These are phyloP conservation scores for Heterobasidion annosum DNA, from an alignment of 1,284 basidiomycete genomes.

Conservation along the genomic window DNA sequence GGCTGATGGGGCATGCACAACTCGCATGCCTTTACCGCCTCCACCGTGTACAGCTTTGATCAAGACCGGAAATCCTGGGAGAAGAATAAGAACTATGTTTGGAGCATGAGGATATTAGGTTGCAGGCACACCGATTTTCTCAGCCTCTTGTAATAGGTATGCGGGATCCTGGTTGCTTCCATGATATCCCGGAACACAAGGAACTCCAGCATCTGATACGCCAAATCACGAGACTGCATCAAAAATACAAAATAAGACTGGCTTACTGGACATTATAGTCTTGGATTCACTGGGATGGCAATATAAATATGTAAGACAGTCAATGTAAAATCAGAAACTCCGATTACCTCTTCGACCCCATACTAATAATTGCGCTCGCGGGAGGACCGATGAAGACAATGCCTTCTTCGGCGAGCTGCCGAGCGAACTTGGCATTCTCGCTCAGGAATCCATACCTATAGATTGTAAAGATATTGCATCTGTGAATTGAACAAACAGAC, in stretches of 20 bases:
- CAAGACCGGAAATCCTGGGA: slow-evolving; percentile 76
- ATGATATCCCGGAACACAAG: slow-evolving; percentile 91
- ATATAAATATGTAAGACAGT: neutral
- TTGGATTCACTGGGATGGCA: slow-evolving; percentile 58
- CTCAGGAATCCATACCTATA: slow-evolving; percentile 84
- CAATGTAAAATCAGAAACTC: neutral
- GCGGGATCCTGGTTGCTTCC: slow-evolving; percentile 63
- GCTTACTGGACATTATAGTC: slow-evolving; percentile 80
- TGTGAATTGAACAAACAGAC: neutral
- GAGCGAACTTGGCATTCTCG: slow-evolving; percentile 88
- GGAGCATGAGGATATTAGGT: neutral
- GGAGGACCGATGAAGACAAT: slow-evolving; percentile 96
- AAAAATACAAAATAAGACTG: neutral
- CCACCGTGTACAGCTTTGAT: slow-evolving; percentile 97
- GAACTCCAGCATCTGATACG: slow-evolving; percentile 70
- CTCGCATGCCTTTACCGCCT: slow-evolving; percentile 96
- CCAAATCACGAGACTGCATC: neutral
- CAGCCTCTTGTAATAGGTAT: slow-evolving; percentile 56
- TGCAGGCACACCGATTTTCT: slow-evolving; percentile 54
- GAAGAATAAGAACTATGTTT: neutral
- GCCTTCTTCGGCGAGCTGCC: slow-evolving; percentile 78
- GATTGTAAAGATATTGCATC: neutral
- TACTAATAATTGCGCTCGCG: slow-evolving; percentile 85
- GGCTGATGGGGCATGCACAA: slow-evolving; percentile 53
- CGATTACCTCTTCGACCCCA: slow-evolving; percentile 80